These are phyloP conservation scores for Bryoglossum gracile DNA, from an alignment of 495 filamentous ascomycete species.

Conservation along the genomic window DNA sequence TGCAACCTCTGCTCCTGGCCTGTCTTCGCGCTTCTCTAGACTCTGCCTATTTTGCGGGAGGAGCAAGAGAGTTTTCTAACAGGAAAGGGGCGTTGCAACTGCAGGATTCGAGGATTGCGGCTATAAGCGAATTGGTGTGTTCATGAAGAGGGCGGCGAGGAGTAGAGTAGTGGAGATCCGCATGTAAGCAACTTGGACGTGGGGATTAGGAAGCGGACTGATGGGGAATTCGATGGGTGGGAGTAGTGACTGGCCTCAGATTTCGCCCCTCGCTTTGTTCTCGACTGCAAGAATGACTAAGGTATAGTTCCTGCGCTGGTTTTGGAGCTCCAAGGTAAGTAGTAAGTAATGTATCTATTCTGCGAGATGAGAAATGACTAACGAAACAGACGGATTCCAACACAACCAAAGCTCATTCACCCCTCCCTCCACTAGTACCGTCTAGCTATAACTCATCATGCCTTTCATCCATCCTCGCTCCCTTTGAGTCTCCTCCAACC, in stretches of 20 bases:
- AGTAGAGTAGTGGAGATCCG: conserved; percentile 3
- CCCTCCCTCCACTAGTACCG: not conserved
- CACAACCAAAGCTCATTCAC: conserved; percentile 1
- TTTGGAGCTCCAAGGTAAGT: not conserved
- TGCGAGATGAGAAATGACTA: not conserved
- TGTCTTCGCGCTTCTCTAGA: not conserved
- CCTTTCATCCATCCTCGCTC: conserved; percentile 1
- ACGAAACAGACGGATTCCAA: not conserved
- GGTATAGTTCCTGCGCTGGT: no score
- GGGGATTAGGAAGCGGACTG: not conserved
- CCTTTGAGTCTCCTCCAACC: no score
- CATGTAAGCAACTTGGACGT: not conserved
- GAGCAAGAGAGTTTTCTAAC: not conserved
- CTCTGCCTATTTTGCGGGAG: not conserved
- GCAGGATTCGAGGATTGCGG: not conserved
- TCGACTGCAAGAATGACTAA: not conserved
- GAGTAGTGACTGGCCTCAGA: not conserved
- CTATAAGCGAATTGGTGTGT: conserved; percentile 1
- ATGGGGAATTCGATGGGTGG: not conserved
- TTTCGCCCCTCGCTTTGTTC: not conserved
- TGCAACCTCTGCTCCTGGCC: not conserved
- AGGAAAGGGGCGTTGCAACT: not conserved
- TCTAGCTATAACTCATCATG: not conserved
- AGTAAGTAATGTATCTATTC: not conserved
- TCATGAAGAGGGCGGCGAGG: not conserved